A percentile compares a stretch with the other conserved stretches of the same genome.
phyloP scores from a whole-genome alignment of 441 rosid genomes.

The Metrosideros polymorpha region DNA sequence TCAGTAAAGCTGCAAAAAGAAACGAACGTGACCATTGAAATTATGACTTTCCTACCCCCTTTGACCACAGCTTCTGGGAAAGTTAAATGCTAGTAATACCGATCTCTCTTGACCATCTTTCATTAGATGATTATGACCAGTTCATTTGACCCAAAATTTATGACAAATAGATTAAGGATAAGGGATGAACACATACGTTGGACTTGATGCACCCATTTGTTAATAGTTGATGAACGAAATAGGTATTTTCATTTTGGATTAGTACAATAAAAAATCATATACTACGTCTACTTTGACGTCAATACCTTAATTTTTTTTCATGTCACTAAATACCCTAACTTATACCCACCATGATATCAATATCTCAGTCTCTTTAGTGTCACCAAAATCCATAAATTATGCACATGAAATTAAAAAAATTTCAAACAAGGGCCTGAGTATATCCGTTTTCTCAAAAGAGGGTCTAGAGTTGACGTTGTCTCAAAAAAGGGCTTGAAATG shows the following conservation, averaged over 20 bases:
- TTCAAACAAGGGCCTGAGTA: background rate
- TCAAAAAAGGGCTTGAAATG: background rate
- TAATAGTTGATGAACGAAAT: background rate
- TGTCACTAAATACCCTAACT: background rate
- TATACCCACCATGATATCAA: fast-evolving
- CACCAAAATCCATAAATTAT: background rate
- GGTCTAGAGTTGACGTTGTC: background rate
- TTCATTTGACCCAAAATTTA: background rate
- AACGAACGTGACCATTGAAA: no score
- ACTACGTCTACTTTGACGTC: background rate
- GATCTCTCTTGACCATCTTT: background rate
- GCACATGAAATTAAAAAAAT: background rate
- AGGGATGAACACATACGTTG: background rate
- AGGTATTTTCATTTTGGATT: background rate
- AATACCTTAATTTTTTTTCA: background rate
- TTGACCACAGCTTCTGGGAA: background rate
- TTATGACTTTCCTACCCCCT: no score
- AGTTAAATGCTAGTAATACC: background rate
- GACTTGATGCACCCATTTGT: background rate
- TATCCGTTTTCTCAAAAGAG: background rate
- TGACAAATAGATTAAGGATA: background rate
- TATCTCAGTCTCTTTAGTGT: background rate
- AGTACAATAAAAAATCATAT: background rate
- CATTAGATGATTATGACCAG: background rate
- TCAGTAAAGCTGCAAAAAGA: no score